Evolutionary conservation across 1,139 yeast genomes (phyloP), one percentile per base, ranked within the genome.

Genomic region (Blastobotrys niveus): DNA sequence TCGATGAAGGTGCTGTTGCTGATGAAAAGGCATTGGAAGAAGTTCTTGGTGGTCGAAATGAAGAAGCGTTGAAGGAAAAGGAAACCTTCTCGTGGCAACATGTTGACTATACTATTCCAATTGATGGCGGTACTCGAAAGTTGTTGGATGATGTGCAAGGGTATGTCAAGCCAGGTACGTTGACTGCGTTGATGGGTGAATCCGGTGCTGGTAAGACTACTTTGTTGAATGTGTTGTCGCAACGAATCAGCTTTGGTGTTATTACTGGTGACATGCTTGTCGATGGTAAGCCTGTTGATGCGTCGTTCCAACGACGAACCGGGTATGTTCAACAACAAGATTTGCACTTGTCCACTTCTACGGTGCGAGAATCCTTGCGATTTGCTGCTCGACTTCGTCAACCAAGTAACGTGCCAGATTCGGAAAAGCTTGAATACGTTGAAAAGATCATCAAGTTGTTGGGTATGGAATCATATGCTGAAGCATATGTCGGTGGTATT

Each of bases 131-230:
- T 2, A 63, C 68, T 7, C 61, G 74, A 61, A 68, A 68, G 53
- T 62, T 77, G 40, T 63, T 80, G 51, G 73, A 76, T 49, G 70
- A 74, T 57, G 74, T 80, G 41, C 78, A 76, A 51, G 87, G 86
- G 34, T 80, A 70, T 60, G 80, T 79, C 55, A 74, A 76, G 51
- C 84, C 85, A 14, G 85, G 85, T 52, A 74, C 79, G 26, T 62
- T 76, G 67, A 76, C 79, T 39, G 80, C 80, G 22, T 61, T 79
- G 35, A 78, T 79, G 82, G 85, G 85, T 51, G 81, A 75, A 50
- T 78, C 83, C 22, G 84, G 84, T 57, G 83, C 83, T 38, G 84
- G 84, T 59, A 79, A 79, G 60, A 79, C 85, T 1, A 79, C 84
- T 6, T 65, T 79, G 49, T 67, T 79, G 49, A 77, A 78, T 55